These are phyloP conservation scores for Tephrocybe sp. DNA, from an alignment of 768 basidiomycete species.

Conservation along the genomic window DNA sequence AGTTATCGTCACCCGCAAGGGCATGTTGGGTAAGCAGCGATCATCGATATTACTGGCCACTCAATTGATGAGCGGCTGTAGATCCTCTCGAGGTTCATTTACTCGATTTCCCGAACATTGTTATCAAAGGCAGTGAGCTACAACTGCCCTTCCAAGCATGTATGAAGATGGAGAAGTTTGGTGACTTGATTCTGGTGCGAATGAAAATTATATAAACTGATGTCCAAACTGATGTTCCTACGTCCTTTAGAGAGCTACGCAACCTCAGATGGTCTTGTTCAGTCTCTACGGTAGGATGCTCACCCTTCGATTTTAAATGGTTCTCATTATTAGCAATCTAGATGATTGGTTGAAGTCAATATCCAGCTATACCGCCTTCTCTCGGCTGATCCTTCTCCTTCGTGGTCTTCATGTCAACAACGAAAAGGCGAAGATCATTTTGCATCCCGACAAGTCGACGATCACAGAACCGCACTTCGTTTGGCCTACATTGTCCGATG, in stretches of 20 bases:
- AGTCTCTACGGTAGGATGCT: constrained; percentile 77
- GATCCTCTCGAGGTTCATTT: constrained; percentile 97
- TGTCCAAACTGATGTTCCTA: constrained; percentile 1
- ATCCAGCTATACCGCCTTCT: constrained; percentile 99
- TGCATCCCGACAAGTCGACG: constrained; percentile 96
- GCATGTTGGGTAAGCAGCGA: constrained; percentile 82
- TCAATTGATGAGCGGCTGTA: constrained; percentile 28
- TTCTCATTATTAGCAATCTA: constrained; percentile 24
- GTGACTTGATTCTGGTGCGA: constrained; percentile 87
- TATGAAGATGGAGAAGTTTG: constrained; percentile 99
- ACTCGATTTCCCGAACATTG: constrained; percentile 99
- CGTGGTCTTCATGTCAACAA: constrained; percentile 99
- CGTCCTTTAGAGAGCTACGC: constrained; percentile 82
- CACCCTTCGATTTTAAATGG: neutral
- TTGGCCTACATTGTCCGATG: constrained; percentile 90
- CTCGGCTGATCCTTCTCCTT: constrained; percentile 92
- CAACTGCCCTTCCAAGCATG: constrained; percentile 99
- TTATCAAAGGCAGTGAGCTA: constrained; percentile 98
- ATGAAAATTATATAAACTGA: too few relatives aligned
- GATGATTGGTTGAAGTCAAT: constrained; percentile 99
- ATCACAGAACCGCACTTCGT: constrained; percentile 98
- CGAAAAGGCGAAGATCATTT: constrained; percentile 98
- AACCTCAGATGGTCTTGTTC: constrained; percentile 99
- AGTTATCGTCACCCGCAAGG: constrained; percentile 99
- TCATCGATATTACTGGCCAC: neutral